Percentiles rank a stretch among this genome's conserved stretches.
Evolutionary conservation across 352 stramenopile genomes (phyloP).

Genomic region (Phytopythium sindhum): DNA sequence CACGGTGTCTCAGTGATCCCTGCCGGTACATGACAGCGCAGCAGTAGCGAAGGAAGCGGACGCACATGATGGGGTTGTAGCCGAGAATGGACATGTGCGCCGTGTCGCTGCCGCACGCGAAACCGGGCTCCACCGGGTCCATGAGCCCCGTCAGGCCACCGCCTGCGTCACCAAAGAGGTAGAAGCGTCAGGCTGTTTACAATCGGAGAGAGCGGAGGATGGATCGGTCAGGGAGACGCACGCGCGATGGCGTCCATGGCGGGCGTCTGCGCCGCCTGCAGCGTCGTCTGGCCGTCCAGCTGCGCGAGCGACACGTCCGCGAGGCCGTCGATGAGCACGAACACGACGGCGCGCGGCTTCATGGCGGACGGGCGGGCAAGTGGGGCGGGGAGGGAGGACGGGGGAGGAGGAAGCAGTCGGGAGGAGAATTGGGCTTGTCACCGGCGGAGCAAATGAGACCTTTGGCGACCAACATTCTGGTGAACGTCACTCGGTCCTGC

Average conservation of each 20-base stretch:
- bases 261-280: conserved; percentile 64
- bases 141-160: conserved; percentile 80
- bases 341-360: conserved; percentile 62
- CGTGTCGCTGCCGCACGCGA: conserved; percentile 83
- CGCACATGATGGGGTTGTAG: conserved; percentile 81
- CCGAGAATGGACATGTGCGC: conserved; percentile 89
- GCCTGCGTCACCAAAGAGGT: conserved; percentile 23
- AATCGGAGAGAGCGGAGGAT: too few relatives aligned
- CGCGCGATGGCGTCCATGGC: conserved; percentile 84
- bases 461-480: background rate
- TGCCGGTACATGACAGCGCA: too few relatives aligned
- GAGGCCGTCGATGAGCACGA: conserved; percentile 87
- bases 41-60: conserved; percentile 3
- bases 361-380: conserved; percentile 8
- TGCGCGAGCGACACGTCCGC: conserved; percentile 70
- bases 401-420: too few relatives aligned
- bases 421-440: too few relatives aligned
- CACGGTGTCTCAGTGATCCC: too few relatives aligned
- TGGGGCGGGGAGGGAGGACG: background rate
- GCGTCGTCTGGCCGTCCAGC: conserved; percentile 48
- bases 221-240: conserved; percentile 31
- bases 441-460: too few relatives aligned
- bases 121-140: conserved; percentile 81
- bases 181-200: background rate
- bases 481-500: too few relatives aligned